Conservation (phyloP, 2,329 filamentous ascomycete species). For the Botrytis hyacinthi region DNA sequence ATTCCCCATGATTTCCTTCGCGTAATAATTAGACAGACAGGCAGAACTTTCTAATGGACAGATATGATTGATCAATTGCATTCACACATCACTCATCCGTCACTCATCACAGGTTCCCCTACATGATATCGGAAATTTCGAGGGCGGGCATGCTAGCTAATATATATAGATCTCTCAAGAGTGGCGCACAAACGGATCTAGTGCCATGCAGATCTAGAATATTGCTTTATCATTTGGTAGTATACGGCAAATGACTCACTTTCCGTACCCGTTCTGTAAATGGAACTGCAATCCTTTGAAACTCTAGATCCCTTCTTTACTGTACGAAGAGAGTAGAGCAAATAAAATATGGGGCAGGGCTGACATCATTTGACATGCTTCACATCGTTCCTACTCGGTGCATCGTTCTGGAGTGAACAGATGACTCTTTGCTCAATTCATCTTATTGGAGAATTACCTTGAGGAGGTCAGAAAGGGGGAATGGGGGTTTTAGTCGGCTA, state of each 20-base stretch:
- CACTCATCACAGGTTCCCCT: background rate
- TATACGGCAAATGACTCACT: slow-evolving; percentile 8
- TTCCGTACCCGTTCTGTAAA: background rate
- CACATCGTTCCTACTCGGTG: background rate
- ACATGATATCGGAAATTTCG: slow-evolving; percentile 1
- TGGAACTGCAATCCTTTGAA: background rate
- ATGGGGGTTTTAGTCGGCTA: background rate
- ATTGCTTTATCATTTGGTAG: background rate
- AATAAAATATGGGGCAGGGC: background rate
- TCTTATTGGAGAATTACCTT: background rate
- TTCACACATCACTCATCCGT: background rate
- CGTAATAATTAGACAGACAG: slow-evolving; percentile 5
- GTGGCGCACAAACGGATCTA: background rate
- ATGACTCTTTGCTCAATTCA: background rate
- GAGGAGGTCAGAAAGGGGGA: background rate
- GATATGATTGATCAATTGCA: slow-evolving; percentile 9
- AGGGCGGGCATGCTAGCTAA: slow-evolving; percentile 3
- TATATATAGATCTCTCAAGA: background rate
- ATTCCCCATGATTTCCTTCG: slow-evolving; percentile 7
- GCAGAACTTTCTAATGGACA: background rate
- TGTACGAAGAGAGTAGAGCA: background rate
- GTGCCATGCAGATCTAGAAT: background rate
- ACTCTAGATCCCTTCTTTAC: background rate
- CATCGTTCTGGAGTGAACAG: background rate
- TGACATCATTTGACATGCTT: background rate